Percentiles rank a stretch among this genome's conserved stretches.
Evolutionary conservation across 139 green algal genomes (phyloP).

Genomic region (Monoraphidium neglectum): DNA sequence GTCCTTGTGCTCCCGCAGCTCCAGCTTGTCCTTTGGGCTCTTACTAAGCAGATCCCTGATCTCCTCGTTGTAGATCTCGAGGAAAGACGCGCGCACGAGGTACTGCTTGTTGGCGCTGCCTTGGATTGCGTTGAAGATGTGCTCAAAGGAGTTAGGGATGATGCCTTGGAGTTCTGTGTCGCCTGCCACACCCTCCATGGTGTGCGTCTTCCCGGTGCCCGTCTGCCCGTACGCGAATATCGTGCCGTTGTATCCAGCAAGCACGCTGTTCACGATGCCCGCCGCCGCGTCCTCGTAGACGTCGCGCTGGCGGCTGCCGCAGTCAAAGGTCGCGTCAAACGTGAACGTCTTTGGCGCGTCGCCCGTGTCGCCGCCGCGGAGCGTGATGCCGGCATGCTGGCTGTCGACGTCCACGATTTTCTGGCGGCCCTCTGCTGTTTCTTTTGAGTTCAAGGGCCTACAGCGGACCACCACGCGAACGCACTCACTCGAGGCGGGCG

Average conservation of each 20-base stretch:
- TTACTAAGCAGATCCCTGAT: constrained; percentile 74
- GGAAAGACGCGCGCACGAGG: constrained; percentile 77
- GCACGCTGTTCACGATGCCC: constrained; percentile 74
- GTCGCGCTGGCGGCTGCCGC: constrained; percentile 56
- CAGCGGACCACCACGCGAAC: constrained; percentile 81
- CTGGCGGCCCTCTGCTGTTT: constrained; percentile 62
- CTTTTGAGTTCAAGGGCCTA: constrained; percentile 75
- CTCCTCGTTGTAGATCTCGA: constrained; percentile 95
- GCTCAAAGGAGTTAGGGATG: constrained; percentile 79
- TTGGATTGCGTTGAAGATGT: constrained; percentile 79
- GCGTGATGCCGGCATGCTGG: constrained; percentile 47
- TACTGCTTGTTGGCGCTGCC: constrained; percentile 60
- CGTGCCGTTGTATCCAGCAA: constrained; percentile 90
- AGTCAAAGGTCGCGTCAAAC: constrained; percentile 86
- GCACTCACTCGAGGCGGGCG: constrained; percentile 38
- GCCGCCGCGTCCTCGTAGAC: constrained; percentile 72
- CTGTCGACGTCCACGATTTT: constrained; percentile 73
- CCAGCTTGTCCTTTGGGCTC: constrained; percentile 66
- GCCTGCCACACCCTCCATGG: constrained; percentile 69
- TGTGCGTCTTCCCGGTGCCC: constrained; percentile 76
- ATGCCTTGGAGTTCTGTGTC: constrained; percentile 55
- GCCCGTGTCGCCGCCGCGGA: constrained; percentile 29
- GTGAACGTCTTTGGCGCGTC: constrained; percentile 58
- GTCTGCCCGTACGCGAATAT: constrained; percentile 85
- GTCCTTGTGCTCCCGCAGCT: constrained; percentile 82